Evolutionary conservation across 176 grass and related monocot genomes (phyloP).

Genomic region (Phoenix roebelenii): DNA sequence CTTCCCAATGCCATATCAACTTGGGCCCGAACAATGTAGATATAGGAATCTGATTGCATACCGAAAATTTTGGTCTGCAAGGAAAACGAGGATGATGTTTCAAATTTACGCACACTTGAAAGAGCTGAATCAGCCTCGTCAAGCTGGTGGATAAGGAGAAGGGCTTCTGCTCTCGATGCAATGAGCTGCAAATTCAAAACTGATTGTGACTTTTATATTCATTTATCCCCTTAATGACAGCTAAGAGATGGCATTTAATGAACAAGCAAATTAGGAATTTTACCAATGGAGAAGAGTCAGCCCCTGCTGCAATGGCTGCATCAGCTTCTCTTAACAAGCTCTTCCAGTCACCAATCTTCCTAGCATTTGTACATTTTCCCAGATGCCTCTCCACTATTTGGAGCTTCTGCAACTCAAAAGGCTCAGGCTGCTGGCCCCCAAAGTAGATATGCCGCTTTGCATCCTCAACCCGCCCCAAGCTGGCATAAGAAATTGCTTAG

Average conservation of each 20-base stretch:
- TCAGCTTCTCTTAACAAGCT: constrained; percentile 74
- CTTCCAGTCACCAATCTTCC: constrained; percentile 88
- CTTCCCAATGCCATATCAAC: constrained; percentile 90
- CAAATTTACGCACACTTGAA: constrained; percentile 41
- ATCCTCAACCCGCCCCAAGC: constrained; percentile 60
- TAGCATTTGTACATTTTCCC: constrained; percentile 45
- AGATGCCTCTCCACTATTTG: constrained; percentile 62
- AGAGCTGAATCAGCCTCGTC: constrained; percentile 72
- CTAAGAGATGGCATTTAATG: no score
- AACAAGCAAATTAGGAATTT: neutral
- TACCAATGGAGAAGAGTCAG: constrained; percentile 79
- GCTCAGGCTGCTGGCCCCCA: constrained; percentile 47
- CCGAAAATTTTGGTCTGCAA: constrained; percentile 39
- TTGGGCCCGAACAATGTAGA: constrained; percentile 64
- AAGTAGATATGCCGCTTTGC: constrained; percentile 58
- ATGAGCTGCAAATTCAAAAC: constrained; percentile 39
- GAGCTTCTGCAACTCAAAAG: constrained; percentile 57
- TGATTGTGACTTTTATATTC: neutral
- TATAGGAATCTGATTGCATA: constrained; percentile 61
- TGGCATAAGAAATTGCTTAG: constrained; percentile 19
- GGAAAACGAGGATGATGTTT: constrained; percentile 31
- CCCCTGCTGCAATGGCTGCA: constrained; percentile 60
- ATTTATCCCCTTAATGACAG: constrained; percentile 9
- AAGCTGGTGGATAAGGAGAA: constrained; percentile 65
- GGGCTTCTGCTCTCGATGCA: constrained; percentile 78